Evolutionary conservation across 768 basidiomycete species (phyloP).

Genomic region (Lactarius evosmus): DNA sequence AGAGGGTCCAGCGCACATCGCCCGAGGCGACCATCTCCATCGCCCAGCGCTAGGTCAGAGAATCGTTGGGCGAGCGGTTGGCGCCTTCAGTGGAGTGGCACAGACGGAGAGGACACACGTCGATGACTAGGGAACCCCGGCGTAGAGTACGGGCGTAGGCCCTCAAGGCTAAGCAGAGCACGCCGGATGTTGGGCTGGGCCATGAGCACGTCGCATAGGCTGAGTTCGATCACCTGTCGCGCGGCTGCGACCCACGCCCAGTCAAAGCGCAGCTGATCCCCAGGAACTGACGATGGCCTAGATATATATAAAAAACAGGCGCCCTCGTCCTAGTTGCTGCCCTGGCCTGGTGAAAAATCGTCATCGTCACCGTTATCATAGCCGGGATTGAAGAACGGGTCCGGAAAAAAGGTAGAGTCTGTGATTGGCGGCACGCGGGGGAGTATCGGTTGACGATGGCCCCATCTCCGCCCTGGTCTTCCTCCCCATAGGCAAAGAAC

Average conservation of each 20-base stretch:
- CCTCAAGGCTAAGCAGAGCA: slow-evolving; percentile 33
- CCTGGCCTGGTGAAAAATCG: neutral
- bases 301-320: neutral
- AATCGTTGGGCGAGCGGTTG: slow-evolving; percentile 33
- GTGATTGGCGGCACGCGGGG: slow-evolving; percentile 6
- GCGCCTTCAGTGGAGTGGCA: neutral
- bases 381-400: neutral
- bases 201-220: slow-evolving; percentile 42
- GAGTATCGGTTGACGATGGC: neutral
- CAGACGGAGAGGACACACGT: slow-evolving; percentile 32
- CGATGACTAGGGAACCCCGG: slow-evolving; percentile 38
- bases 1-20: slow-evolving; percentile 51
- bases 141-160: slow-evolving; percentile 32
- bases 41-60: slow-evolving; percentile 32
- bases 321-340: slow-evolving; percentile 16
- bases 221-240: slow-evolving; percentile 50
- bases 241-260: slow-evolving; percentile 52
- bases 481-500: neutral
- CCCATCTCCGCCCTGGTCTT: neutral
- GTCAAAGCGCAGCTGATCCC: slow-evolving; percentile 40
- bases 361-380: neutral
- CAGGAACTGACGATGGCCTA: slow-evolving; percentile 7
- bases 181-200: slow-evolving; percentile 27
- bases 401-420: neutral
- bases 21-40: slow-evolving; percentile 50